Evolutionary conservation across 352 stramenopile genomes (phyloP).

Genomic region (Poterioochromonas sp.): DNA sequence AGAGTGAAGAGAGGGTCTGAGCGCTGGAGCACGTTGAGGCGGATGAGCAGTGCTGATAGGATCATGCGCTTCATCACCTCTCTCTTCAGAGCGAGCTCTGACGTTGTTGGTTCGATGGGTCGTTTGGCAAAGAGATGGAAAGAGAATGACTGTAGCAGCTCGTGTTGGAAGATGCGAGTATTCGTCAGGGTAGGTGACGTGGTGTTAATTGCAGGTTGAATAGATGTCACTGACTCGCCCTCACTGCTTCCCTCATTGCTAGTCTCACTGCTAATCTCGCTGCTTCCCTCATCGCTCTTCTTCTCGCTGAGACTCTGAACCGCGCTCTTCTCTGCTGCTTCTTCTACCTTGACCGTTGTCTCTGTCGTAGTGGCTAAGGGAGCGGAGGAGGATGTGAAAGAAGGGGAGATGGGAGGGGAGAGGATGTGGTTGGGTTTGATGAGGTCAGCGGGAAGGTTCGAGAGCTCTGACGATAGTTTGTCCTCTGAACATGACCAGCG

Average conservation of each 20-base stretch:
- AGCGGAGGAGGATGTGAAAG: neutral
- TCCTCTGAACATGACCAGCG: slow-evolving; percentile 58
- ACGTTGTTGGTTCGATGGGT: slow-evolving; percentile 62
- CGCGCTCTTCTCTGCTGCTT: neutral
- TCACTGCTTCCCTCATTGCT: no score
- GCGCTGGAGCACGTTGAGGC: slow-evolving; percentile 45
- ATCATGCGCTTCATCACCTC: slow-evolving; percentile 62
- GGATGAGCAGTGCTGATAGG: slow-evolving; percentile 68
- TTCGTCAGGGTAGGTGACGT: slow-evolving; percentile 11
- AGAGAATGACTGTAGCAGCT: slow-evolving; percentile 68
- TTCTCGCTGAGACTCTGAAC: no score
- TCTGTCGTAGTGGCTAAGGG: neutral
- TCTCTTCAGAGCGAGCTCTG: slow-evolving; percentile 56
- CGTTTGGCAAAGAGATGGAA: slow-evolving; percentile 75
- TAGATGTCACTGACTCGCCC: neutral
- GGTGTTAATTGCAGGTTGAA: neutral
- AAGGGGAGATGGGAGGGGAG: neutral
- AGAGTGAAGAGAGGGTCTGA: slow-evolving; percentile 71
- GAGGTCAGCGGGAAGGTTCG: slow-evolving; percentile 36
- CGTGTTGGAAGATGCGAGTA: slow-evolving; percentile 54
- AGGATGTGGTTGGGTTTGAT: no score
- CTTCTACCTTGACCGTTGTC: neutral
- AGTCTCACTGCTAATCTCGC: no score
- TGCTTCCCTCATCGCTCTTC: no score
- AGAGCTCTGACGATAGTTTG: slow-evolving; percentile 42